These are phyloP conservation scores for Lentinula sp. DNA, from an alignment of 768 basidiomycete species.

Conservation along the genomic window DNA sequence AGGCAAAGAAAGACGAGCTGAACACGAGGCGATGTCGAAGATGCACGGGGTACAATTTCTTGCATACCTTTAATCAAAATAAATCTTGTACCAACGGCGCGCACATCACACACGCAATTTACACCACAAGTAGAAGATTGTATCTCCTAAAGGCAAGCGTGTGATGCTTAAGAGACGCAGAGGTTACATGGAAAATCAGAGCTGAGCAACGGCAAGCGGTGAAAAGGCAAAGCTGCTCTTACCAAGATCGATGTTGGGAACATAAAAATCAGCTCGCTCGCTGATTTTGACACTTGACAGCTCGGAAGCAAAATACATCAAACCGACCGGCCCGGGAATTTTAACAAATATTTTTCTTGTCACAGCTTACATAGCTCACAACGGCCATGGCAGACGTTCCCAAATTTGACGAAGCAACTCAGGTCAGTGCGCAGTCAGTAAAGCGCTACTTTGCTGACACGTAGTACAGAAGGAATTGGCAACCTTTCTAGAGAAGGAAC, in stretches of 20 bases:
- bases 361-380: slow-evolving; percentile 6
- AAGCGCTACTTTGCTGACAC: slow-evolving; percentile 5
- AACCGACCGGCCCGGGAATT: not conserved
- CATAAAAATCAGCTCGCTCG: not conserved
- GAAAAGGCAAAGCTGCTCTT: not conserved
- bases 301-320: not conserved
- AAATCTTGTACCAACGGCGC: slow-evolving; percentile 16
- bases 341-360: slow-evolving; percentile 1
- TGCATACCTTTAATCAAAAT: slow-evolving; percentile 15
- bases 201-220: not conserved
- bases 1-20: slow-evolving; percentile 14
- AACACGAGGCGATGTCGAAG: slow-evolving; percentile 29
- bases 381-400: slow-evolving; percentile 38
- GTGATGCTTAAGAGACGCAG: not conserved
- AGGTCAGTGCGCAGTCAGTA: slow-evolving; percentile 33
- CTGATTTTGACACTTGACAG: not conserved
- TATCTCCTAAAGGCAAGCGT: not conserved
- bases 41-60: slow-evolving; percentile 21
- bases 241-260: not conserved
- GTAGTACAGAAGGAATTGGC: slow-evolving; percentile 71
- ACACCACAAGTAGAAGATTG: not conserved
- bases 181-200: not conserved
- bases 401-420: slow-evolving; percentile 74
- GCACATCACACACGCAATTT: slow-evolving; percentile 27
- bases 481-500: slow-evolving; percentile 74